Evolutionary conservation across 192 early-diverging fungal genomes (phyloP), one percentile per base, ranked within the genome.

Genomic region (Borealophlyctis nickersoniae): DNA sequence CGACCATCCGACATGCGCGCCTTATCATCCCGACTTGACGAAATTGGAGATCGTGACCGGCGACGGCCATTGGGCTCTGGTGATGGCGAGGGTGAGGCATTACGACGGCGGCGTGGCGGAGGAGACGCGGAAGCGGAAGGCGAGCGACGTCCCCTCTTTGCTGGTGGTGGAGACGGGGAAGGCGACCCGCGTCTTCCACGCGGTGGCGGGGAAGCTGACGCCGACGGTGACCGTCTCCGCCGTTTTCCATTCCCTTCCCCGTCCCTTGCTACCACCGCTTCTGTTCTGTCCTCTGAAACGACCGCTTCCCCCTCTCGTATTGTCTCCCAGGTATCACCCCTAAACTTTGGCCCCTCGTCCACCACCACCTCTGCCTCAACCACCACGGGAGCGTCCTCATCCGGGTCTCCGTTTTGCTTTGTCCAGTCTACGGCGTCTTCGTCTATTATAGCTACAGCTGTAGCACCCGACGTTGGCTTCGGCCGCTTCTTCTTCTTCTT

Each of bases 371-470:
- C 63, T 19, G 36, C 62, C 13, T 66, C 57, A 23, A 67, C 71
- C 23, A 73, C 58, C 3, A 69, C 51, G n/a, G 71, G 67, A 16
- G 36, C 65, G 28, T 72, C 62, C 34, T 77, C 75, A 45, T 77
- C 71, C 2, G 39, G 57, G 3, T 66, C 56, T 2, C 26, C 24
- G 16, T 45, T 51, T 36, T 19, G 14, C 1, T 23, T 28, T 30
- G 22, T 39, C 63, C 63, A 72, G 48, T 31, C 50, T 28, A 65
- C 60, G 22, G 55, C 68, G 11, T 74, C 73, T 23, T 74, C 73
- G 55, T 74, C 73, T 16, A 74, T 49, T 16, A 74, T 62, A 13
- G 23, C 30, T 11, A 45, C 56, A 1, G 63, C 65, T 13, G 60
- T 48, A 11, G 28, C 60, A 22, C 52, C 58, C 2, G 54, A 32